Evolutionary conservation across 2,329 filamentous ascomycete genomes (phyloP).

Genomic region (Fonsecaea nubica): DNA sequence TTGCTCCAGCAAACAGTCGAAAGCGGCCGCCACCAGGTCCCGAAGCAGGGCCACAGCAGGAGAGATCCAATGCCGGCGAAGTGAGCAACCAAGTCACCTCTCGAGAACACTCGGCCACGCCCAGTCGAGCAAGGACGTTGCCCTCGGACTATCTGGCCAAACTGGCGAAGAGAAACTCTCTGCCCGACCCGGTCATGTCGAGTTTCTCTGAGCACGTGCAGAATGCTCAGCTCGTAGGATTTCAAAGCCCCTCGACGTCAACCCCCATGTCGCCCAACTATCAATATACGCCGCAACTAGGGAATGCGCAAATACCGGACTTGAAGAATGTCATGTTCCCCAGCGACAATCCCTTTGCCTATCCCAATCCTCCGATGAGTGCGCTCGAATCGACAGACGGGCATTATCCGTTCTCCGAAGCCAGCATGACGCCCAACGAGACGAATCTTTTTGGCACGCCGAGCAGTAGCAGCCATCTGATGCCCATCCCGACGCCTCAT

Average conservation of each 20-base stretch:
- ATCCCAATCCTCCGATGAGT: conserved; percentile 54
- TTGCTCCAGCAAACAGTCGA: conserved; percentile 51
- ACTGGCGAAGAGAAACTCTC: conserved; percentile 36
- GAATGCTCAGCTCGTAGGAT: conserved; percentile 28
- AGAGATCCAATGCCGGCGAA: conserved; percentile 21
- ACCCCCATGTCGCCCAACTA: conserved; percentile 37
- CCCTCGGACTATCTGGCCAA: conserved; percentile 37
- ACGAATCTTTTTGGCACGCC: conserved; percentile 26
- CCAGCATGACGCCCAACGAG: conserved; percentile 20
- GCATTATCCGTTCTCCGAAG: conserved; percentile 28
- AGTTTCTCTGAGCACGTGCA: conserved; percentile 40
- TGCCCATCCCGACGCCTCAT: conserved; percentile 10
- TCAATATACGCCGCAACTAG: conserved; percentile 39
- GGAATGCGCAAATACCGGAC: conserved; percentile 49
- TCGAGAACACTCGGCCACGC: conserved; percentile 26
- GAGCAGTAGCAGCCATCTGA: conserved; percentile 42
- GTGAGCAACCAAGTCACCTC: conserved; percentile 19
- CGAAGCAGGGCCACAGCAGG: conserved; percentile 22
- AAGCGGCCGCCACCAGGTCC: conserved; percentile 52
- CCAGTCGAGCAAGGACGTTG: conserved; percentile 33
- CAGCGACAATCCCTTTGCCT: conserved; percentile 58
- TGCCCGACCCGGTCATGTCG: conserved; percentile 41
- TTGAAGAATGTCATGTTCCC: conserved; percentile 60
- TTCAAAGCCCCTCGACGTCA: conserved; percentile 41
- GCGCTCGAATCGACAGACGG: conserved; percentile 35